A percentile compares a stretch with the other conserved stretches of the same genome.
Evolutionary conservation across 2,329 filamentous ascomycete genomes (phyloP).

Genomic region (Karstenula rhodostoma): DNA sequence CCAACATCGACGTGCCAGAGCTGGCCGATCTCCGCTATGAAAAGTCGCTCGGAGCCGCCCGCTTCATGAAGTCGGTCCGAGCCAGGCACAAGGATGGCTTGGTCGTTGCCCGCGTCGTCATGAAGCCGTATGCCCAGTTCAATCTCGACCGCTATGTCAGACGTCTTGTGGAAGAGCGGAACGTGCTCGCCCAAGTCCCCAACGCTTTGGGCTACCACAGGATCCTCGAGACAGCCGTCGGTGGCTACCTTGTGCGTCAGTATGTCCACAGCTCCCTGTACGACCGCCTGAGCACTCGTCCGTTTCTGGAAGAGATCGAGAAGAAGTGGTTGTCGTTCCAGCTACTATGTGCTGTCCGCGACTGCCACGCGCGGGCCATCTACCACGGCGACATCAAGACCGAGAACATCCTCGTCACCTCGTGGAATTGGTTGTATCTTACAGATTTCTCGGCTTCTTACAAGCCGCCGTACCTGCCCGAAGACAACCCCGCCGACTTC

Average conservation of each 20-base stretch:
- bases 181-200: slow-evolving; percentile 79
- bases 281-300: slow-evolving; percentile 91
- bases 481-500: slow-evolving; percentile 96
- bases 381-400: slow-evolving; percentile 99
- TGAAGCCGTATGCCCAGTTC: slow-evolving; percentile 88
- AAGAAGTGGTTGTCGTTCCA: slow-evolving; percentile 99
- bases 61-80: slow-evolving; percentile 96
- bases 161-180: slow-evolving; percentile 78
- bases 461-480: slow-evolving; percentile 91
- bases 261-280: slow-evolving; percentile 97
- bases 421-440: slow-evolving; percentile 99
- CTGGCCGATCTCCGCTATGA: slow-evolving; percentile 91
- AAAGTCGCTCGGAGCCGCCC: slow-evolving; percentile 86
- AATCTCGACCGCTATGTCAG: slow-evolving; percentile 81
- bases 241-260: slow-evolving; percentile 92
- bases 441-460: slow-evolving; percentile 97
- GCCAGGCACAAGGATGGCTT: slow-evolving; percentile 89
- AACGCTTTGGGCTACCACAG: slow-evolving; percentile 92
- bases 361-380: slow-evolving; percentile 87
- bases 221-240: slow-evolving; percentile 88
- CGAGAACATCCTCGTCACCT: slow-evolving; percentile 95
- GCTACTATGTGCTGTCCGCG: slow-evolving; percentile 87
- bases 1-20: slow-evolving; percentile 93
- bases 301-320: slow-evolving; percentile 95
- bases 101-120: slow-evolving; percentile 91